A percentile compares a stretch with the other conserved stretches of the same genome.
Evolutionary conservation across 1,284 basidiomycete species (phyloP).

Genomic region (Malassezia obtusa): DNA sequence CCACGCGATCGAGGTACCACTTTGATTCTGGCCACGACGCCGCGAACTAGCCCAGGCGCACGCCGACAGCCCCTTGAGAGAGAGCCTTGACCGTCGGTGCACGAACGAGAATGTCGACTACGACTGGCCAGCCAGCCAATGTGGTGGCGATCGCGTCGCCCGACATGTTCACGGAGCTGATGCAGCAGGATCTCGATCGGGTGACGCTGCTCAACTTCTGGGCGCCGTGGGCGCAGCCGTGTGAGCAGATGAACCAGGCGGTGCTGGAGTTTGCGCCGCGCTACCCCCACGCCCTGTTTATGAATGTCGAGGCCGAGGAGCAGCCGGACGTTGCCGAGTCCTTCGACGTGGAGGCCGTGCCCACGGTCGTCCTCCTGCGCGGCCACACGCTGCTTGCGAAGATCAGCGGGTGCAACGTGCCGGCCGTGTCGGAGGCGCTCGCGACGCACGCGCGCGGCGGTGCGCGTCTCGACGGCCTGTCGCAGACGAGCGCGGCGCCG

Average conservation of each 20-base stretch:
- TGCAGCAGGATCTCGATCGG: conserved; percentile 39
- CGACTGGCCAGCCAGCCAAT: conserved; percentile 15
- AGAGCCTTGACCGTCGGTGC: too few relatives aligned
- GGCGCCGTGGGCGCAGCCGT: conserved; percentile 47
- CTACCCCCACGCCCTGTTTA: conserved; percentile 61
- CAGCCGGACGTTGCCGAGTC: conserved; percentile 83
- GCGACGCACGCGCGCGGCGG: conserved; percentile 50
- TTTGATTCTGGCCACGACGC: too few relatives aligned
- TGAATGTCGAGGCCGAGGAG: conserved; percentile 71
- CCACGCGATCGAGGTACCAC: too few relatives aligned
- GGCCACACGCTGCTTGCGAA: conserved; percentile 78
- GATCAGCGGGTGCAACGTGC: conserved; percentile 72
- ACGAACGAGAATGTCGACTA: not conserved
- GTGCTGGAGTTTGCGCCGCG: conserved; percentile 57
- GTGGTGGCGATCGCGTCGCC: conserved; percentile 41
- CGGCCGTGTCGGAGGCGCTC: conserved; percentile 60
- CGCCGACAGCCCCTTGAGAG: too few relatives aligned
- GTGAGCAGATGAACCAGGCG: conserved; percentile 46
- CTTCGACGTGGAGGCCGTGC: conserved; percentile 84
- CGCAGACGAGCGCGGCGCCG: conserved; percentile 30
- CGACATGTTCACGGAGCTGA: conserved; percentile 36
- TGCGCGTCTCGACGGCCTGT: conserved; percentile 32
- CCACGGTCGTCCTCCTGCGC: conserved; percentile 70
- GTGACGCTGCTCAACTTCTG: conserved; percentile 47
- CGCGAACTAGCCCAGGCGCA: too few relatives aligned